Evolutionary conservation across 2,329 filamentous ascomycete genomes (phyloP), one percentile per base, ranked within the genome.

Genomic region (Cercospora janseana): DNA sequence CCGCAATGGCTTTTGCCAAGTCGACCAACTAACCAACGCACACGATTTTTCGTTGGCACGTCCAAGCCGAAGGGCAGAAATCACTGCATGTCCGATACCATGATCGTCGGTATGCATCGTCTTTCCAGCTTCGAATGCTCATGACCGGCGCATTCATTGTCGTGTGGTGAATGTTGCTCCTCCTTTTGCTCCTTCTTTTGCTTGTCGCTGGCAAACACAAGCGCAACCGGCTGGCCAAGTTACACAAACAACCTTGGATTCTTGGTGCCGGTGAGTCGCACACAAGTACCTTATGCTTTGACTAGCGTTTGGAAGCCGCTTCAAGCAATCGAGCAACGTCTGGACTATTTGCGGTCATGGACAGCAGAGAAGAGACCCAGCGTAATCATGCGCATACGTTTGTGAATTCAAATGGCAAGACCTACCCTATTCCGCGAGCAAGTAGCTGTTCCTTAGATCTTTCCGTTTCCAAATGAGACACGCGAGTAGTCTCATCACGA

Each of bases 201-300:
- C 20, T 10, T 43, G 23, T 32, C 15, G n/a, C 28, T 4, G 24
- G 20, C 42, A 34, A 34, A 34, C 28, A 45, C 40, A 31, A 43
- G 40, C 40, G 40, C 24, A 18, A 20, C 18, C 40, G 40, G 40
- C 15, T 18, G 40, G 8, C 10, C n/a, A 18, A 9, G 44, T 37
- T 26, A 32, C 32, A 46, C 44, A 46, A 38, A 28, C 44, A 37
- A 46, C 32, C 34, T 32, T 46, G 44, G 29, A 46, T 46, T 38
- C 13, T 46, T 26, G 31, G 44, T 46, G 44, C 44, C 44, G 38
- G 37, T 38, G 32, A 46, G 44, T 29, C 31, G 44, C 23, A 46
- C 44, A 35, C 23, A 38, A 18, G n/a, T 24, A 37, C 44, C 38
- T 29, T 28, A 46, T 29, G 20, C 38, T 24, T 32, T 18, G 10